Percentiles rank a stretch among this genome's conserved stretches.
phyloP scores from a whole-genome alignment of 176 grass and related monocot genomes.

The Poa annua region DNA sequence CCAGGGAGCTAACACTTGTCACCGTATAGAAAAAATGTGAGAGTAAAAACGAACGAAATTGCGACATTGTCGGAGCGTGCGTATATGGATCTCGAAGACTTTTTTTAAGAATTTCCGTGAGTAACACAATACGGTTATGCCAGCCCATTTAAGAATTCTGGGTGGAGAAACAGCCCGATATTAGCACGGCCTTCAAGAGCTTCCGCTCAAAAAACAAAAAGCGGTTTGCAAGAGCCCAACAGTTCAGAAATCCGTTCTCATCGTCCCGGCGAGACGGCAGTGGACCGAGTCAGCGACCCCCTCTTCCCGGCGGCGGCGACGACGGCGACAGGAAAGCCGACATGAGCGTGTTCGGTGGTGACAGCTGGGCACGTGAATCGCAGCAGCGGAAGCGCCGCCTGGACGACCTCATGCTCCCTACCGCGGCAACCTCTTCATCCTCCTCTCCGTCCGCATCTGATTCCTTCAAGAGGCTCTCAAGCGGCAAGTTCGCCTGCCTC shows the following conservation, averaged over 20 bases:
- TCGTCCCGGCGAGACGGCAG: not conserved
- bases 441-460: slow-evolving; percentile 33
- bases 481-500: slow-evolving; percentile 67
- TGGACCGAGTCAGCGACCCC: not conserved
- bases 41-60: no score
- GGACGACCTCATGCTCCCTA: slow-evolving; percentile 66
- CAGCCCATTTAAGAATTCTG: no score
- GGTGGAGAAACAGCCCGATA: no score
- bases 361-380: slow-evolving; percentile 73
- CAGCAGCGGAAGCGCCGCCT: slow-evolving; percentile 74
- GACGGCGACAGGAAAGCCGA: not conserved
- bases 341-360: slow-evolving; percentile 76
- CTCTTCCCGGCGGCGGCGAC: not conserved
- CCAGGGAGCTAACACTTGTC: no score
- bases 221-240: not conserved
- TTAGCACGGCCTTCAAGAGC: not conserved
- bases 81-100: no score
- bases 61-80: no score
- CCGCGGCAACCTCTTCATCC: slow-evolving; percentile 37
- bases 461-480: slow-evolving; percentile 73
- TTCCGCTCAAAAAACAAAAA: no score
- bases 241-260: not conserved
- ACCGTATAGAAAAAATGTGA: no score
- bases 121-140: no score
- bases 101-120: no score